Evolutionary conservation across 106 monocot genomes (phyloP).

Genomic region (Apostasia ramifera): DNA sequence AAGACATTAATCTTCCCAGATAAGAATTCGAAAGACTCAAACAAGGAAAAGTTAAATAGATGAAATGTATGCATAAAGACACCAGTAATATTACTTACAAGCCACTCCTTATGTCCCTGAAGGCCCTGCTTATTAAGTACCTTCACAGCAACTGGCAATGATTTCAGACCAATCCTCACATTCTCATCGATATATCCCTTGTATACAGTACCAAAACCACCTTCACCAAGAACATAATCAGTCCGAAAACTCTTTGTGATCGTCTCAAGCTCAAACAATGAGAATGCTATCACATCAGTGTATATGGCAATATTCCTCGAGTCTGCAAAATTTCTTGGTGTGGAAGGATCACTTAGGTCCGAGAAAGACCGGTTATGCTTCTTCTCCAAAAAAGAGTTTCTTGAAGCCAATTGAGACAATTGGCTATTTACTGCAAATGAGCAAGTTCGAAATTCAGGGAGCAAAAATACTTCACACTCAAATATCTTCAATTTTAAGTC

Average conservation of each 20-base stretch:
- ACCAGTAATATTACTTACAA: constrained; percentile 29
- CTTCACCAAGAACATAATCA: constrained; percentile 93
- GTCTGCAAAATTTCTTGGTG: constrained; percentile 58
- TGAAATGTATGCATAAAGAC: too few species aligned
- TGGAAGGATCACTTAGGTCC: constrained; percentile 57
- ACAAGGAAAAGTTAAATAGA: too few species aligned
- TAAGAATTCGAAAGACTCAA: too few species aligned
- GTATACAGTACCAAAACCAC: constrained; percentile 92
- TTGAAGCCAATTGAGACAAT: constrained; percentile 37
- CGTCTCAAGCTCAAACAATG: constrained; percentile 89
- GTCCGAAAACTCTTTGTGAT: constrained; percentile 92
- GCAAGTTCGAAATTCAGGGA: background rate
- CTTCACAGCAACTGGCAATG: constrained; percentile 78
- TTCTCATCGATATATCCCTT: constrained; percentile 96
- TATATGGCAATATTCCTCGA: constrained; percentile 83
- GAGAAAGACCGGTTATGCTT: constrained; percentile 68
- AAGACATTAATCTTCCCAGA: too few species aligned
- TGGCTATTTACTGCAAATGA: constrained; percentile 64
- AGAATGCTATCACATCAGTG: constrained; percentile 80
- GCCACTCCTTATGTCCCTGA: constrained; percentile 74
- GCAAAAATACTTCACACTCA: background rate
- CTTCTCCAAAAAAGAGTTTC: constrained; percentile 41
- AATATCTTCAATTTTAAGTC: background rate
- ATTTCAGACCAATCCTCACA: constrained; percentile 82
- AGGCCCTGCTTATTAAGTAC: constrained; percentile 68